Conservation (phyloP, 2,329 filamentous ascomycete genomes). For the Nectriaceae sp. region DNA sequence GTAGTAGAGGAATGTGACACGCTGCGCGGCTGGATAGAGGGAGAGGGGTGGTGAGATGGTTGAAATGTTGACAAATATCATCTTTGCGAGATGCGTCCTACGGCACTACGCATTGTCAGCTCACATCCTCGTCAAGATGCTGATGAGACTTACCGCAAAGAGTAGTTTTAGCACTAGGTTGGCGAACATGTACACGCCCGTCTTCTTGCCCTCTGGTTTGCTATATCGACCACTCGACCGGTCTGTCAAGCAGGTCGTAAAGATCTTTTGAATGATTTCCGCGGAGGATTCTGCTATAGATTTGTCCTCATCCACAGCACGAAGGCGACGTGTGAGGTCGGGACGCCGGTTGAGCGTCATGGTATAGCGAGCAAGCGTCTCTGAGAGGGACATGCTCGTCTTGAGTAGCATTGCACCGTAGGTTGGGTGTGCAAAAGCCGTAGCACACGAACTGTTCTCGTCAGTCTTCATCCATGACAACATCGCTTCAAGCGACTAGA, state of each 20-base stretch:
- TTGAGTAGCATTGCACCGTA: conserved; percentile 82
- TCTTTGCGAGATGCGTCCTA: conserved; percentile 80
- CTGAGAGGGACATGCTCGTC: conserved; percentile 79
- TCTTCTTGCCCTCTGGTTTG: conserved; percentile 78
- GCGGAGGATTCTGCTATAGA: conserved; percentile 84
- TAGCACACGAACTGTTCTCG: conserved; percentile 69
- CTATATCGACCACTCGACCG: conserved; percentile 67
- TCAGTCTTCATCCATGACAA: conserved; percentile 6
- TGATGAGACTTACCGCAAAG: conserved; percentile 64
- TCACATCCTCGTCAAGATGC: no score
- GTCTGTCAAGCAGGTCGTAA: conserved; percentile 86
- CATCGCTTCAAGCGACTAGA: not conserved
- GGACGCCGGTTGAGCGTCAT: conserved; percentile 82
- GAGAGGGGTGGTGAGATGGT: conserved; percentile 79
- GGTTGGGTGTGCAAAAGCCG: conserved; percentile 76
- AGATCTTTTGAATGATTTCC: conserved; percentile 86
- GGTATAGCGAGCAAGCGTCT: conserved; percentile 78
- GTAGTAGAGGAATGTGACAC: conserved; percentile 93
- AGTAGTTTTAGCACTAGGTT: conserved; percentile 88
- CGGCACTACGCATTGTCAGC: conserved; percentile 56
- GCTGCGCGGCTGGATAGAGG: conserved; percentile 81
- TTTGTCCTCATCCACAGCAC: conserved; percentile 64
- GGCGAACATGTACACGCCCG: conserved; percentile 88
- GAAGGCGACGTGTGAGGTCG: conserved; percentile 71
- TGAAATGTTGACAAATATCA: conserved; percentile 87